These are phyloP conservation scores for Paraphoma chrysanthemicola DNA, from an alignment of 2,329 filamentous ascomycete genomes.

Conservation along the genomic window DNA sequence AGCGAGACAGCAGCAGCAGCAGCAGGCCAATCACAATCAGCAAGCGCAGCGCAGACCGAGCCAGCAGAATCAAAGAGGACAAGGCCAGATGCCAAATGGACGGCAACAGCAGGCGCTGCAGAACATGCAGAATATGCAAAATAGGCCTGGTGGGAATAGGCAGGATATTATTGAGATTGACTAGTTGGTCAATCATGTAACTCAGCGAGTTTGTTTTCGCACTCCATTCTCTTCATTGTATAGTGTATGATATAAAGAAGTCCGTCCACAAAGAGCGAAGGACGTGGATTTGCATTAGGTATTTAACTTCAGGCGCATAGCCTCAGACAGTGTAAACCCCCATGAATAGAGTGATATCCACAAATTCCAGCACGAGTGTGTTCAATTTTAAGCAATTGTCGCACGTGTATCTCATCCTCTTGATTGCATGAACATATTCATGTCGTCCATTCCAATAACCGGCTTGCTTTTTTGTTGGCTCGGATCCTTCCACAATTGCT, in stretches of 20 bases:
- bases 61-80: background rate
- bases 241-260: background rate
- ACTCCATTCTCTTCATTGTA: background rate
- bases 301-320: no score
- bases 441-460: no score
- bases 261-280: no score
- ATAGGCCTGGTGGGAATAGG: background rate
- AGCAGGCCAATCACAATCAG: constrained; percentile 15
- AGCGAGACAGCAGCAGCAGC: constrained; percentile 1
- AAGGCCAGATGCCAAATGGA: background rate
- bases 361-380: no score
- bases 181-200: background rate
- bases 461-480: no score
- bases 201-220: background rate
- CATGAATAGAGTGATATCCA: no score
- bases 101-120: background rate
- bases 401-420: no score
- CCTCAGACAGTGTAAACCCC: no score
- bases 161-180: background rate
- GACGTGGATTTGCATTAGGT: no score
- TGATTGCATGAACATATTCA: no score
- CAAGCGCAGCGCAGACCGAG: constrained; percentile 13
- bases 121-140: background rate
- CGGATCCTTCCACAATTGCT: no score
- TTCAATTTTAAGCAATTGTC: no score